A percentile compares a stretch with the other conserved stretches of the same genome.
These are phyloP conservation scores for Orbilia ellipsospora DNA, from an alignment of 2,329 filamentous ascomycete genomes.

Conservation along the genomic window DNA sequence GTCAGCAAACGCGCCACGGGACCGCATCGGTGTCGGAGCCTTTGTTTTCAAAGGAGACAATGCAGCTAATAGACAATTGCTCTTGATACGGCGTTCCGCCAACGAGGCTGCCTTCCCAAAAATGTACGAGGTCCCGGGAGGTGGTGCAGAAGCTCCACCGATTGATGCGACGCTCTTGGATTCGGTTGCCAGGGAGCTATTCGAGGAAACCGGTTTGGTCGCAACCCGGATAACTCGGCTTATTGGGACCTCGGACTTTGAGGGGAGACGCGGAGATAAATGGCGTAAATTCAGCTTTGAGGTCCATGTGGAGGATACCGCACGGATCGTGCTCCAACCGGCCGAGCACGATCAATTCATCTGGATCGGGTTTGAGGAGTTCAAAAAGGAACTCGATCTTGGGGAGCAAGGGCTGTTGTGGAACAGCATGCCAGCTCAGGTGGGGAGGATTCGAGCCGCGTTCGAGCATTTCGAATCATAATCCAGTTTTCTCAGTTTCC, in stretches of 20 bases:
- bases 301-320: conserved; percentile 55
- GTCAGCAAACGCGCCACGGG: conserved; percentile 27
- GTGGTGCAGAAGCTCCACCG: conserved; percentile 63
- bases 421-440: conserved; percentile 39
- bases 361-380: conserved; percentile 55
- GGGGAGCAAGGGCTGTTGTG: conserved; percentile 39
- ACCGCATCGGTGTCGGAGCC: conserved; percentile 34
- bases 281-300: conserved; percentile 58
- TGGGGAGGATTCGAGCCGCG: conserved; percentile 24
- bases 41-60: conserved; percentile 40
- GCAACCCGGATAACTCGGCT: conserved; percentile 64
- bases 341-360: conserved; percentile 56
- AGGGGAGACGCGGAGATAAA: conserved; percentile 39
- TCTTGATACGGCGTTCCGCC: conserved; percentile 64
- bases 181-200: conserved; percentile 66
- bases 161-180: conserved; percentile 66
- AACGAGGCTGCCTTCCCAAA: conserved; percentile 62
- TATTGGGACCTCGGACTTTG: conserved; percentile 60
- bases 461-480: conserved; percentile 12
- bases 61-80: conserved; percentile 57
- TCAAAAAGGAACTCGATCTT: conserved; percentile 10
- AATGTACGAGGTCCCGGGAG: conserved; percentile 68
- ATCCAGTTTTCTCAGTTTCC: background rate
- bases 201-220: conserved; percentile 67
- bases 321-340: conserved; percentile 49